Evolutionary conservation across 164 flowering plant genomes (phyloP).

Genomic region (Nelumbo lutea): DNA sequence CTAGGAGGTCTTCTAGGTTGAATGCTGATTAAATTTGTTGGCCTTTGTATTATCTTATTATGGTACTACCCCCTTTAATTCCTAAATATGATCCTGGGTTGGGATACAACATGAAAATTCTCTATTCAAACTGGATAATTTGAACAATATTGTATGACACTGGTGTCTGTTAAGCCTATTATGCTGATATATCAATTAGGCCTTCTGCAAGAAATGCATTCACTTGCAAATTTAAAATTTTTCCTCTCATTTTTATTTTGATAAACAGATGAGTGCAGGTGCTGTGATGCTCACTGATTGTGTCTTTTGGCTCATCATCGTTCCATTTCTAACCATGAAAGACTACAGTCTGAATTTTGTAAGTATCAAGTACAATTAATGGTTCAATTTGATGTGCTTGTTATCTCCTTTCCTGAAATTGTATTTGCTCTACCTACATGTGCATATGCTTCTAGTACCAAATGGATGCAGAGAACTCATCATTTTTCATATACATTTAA

Average conservation of each 20-base stretch:
- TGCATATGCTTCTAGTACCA: too few species aligned
- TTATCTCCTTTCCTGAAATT: conserved; percentile 1
- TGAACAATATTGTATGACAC: neutral
- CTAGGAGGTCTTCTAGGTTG: neutral
- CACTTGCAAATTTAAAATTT: neutral
- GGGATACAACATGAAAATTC: neutral
- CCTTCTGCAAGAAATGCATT: too few species aligned
- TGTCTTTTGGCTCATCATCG: conserved; percentile 86
- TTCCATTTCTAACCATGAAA: conserved; percentile 71
- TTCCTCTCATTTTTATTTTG: conserved; percentile 1
- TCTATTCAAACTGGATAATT: neutral
- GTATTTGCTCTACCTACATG: neutral
- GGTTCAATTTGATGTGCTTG: neutral
- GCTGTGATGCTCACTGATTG: conserved; percentile 91
- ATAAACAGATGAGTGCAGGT: conserved; percentile 81
- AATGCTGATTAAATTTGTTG: neutral
- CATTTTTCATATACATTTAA: too few species aligned
- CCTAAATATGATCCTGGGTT: neutral
- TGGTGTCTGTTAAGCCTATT: too few species aligned
- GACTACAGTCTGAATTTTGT: conserved; percentile 65
- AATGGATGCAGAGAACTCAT: too few species aligned
- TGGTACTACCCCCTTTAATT: neutral
- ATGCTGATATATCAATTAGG: too few species aligned
- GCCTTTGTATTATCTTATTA: too few species aligned
- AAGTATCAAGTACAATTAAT: conserved; percentile 27